These are phyloP conservation scores for Trichoderma guizhouense DNA, from an alignment of 2,329 filamentous ascomycete species.

Conservation along the genomic window DNA sequence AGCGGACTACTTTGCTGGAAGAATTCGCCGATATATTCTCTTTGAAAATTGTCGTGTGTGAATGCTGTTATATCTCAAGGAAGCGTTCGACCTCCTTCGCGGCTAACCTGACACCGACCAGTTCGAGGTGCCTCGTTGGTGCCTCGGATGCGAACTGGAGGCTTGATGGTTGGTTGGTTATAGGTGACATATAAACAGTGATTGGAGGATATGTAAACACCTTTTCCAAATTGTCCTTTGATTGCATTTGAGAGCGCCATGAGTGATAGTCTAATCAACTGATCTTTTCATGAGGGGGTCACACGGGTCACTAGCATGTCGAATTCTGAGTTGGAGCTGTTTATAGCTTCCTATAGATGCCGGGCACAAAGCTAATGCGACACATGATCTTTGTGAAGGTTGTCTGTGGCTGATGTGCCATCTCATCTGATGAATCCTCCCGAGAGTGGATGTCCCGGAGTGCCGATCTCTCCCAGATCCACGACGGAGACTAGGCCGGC, in stretches of 20 bases:
- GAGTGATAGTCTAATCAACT: background rate
- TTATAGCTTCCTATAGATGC: background rate
- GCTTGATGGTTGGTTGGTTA: background rate
- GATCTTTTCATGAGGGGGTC: background rate
- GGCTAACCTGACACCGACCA: background rate
- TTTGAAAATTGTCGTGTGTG: background rate
- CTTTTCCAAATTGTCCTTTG: background rate
- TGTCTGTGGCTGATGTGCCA: conserved; percentile 1
- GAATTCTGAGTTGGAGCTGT: background rate
- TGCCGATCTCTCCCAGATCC: background rate
- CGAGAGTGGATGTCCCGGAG: background rate
- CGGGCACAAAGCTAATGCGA: background rate
- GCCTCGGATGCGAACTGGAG: background rate
- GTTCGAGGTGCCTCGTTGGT: background rate
- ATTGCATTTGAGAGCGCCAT: background rate
- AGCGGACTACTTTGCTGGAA: background rate
- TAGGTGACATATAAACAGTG: background rate
- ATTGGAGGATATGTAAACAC: too few relatives aligned
- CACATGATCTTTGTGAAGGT: background rate
- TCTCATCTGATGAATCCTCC: background rate
- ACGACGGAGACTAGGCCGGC: background rate
- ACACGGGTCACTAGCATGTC: background rate
- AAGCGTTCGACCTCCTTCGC: background rate
- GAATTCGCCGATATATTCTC: background rate
- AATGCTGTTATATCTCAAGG: background rate